A percentile compares a stretch with the other conserved stretches of the same genome.
Conservation (phyloP, 2,329 filamentous ascomycete genomes). For the Xylariales sp. region DNA sequence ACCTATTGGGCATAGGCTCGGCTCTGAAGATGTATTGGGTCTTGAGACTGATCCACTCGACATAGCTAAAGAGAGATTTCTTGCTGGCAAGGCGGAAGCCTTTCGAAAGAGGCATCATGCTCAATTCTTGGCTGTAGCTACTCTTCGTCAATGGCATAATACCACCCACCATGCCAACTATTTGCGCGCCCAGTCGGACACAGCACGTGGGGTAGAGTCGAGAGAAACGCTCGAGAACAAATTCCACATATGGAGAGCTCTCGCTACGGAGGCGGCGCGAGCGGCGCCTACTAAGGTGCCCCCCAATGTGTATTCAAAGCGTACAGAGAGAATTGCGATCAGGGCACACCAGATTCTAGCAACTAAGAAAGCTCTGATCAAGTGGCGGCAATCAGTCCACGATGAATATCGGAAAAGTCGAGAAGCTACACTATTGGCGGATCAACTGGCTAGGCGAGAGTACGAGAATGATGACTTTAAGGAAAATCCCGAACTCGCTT, state of each 20-base stretch:
- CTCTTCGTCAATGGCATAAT: slow-evolving; percentile 48
- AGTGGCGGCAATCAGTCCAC: slow-evolving; percentile 44
- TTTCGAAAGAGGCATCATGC: slow-evolving; percentile 45
- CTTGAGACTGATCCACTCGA: slow-evolving; percentile 22
- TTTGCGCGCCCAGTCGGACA: slow-evolving; percentile 42
- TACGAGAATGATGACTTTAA: slow-evolving; percentile 37
- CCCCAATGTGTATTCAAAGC: slow-evolving; percentile 48
- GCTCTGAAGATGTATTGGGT: slow-evolving; percentile 1
- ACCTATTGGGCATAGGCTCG: slow-evolving; percentile 15
- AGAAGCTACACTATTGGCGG: slow-evolving; percentile 32
- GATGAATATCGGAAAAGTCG: slow-evolving; percentile 37
- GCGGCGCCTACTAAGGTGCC: slow-evolving; percentile 40
- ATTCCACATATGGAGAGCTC: slow-evolving; percentile 45
- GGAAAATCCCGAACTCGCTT: slow-evolving; percentile 44
- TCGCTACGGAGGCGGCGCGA: slow-evolving; percentile 41
- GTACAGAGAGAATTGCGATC: slow-evolving; percentile 47
- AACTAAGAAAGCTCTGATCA: slow-evolving; percentile 42
- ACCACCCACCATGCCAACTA: slow-evolving; percentile 41
- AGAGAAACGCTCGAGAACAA: slow-evolving; percentile 41
- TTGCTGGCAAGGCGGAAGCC: slow-evolving; percentile 41
- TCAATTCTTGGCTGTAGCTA: slow-evolving; percentile 43
- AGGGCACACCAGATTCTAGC: slow-evolving; percentile 46
- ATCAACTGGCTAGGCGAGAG: slow-evolving; percentile 23
- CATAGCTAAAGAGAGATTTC: slow-evolving; percentile 28
- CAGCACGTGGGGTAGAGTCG: slow-evolving; percentile 43